Evolutionary conservation across 371 early-diverging fungal genomes (phyloP), one percentile per base, ranked within the genome.

Genomic region (Thermomucor indicae-seudaticae): DNA sequence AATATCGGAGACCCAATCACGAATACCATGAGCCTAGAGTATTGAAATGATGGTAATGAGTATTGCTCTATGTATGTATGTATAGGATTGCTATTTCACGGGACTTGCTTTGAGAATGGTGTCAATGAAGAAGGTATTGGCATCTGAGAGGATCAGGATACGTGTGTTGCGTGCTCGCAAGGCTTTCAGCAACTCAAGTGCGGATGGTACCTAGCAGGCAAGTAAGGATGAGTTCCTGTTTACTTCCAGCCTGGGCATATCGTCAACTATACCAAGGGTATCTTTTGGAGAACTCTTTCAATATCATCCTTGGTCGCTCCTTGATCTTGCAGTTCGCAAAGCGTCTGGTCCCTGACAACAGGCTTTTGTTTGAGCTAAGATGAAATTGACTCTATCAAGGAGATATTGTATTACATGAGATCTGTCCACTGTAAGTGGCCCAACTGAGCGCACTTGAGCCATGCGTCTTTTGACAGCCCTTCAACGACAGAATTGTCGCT

Each of bases 101-200:
- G n/a, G n/a, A n/a, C n/a, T 11, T 70, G 83, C 84, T 72, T 78
- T 70, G 28, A 87, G 61, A 42, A 89, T 83, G 17, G 69, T 76
- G 3, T 87, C 80, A 30, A 91, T 89, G 57, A 78, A 88, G 29
- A 85, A 56, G 0, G 80, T 78, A 57, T 91, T 91, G 38, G 89
- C 84, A 58, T 91, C 91, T 4, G 89, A 86, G 25, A 86, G 50
- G 35, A 88, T 76, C 22, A 79, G 61, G 20, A 86, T 70, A 16
- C 83, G 81, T 3, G 79, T 67, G 14, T 81, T 66, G 27, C 65
- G 64, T 8, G 56, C 46, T 20, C 74, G 69, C 41, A 85, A 67
- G 11, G 67, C 45, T 40, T 72, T 55, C 24, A 81, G 44, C 0
- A 81, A 65, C 29, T 61, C 62, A 20, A 72, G 55, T 73, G 86